Percentiles rank a stretch among this genome's conserved stretches.
These are phyloP conservation scores for Trichoderma koningiopsis DNA, from an alignment of 2,329 filamentous ascomycete species.

Conservation along the genomic window DNA sequence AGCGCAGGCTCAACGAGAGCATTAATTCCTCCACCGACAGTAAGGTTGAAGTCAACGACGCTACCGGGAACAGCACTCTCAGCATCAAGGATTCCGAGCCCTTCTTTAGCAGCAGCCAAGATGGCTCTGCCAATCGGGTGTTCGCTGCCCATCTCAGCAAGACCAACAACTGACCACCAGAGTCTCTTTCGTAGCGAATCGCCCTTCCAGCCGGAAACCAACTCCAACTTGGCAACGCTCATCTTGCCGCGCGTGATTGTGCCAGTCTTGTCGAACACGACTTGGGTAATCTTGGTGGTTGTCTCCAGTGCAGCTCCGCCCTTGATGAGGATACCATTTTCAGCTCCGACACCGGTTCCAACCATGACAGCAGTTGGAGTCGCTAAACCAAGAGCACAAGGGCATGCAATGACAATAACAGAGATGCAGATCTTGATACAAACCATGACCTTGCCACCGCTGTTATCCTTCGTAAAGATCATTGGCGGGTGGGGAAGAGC, in stretches of 20 bases:
- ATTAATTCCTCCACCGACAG: constrained; percentile 81
- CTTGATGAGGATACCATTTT: constrained; percentile 97
- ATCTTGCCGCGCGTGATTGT: constrained; percentile 95
- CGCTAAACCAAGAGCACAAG: constrained; percentile 91
- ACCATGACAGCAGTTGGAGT: constrained; percentile 99
- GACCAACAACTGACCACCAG: constrained; percentile 95
- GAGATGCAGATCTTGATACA: constrained; percentile 97
- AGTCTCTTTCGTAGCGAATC: constrained; percentile 69
- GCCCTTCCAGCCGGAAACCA: constrained; percentile 69
- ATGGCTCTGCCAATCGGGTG: constrained; percentile 95
- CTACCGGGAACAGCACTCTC: constrained; percentile 80
- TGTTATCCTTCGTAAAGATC: constrained; percentile 78
- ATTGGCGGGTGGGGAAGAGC: constrained; percentile 79
- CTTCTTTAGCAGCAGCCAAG: constrained; percentile 70
- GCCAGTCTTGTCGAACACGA: constrained; percentile 94
- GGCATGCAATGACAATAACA: constrained; percentile 97
- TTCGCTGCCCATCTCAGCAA: constrained; percentile 95
- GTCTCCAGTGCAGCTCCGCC: constrained; percentile 90
- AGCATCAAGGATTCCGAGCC: constrained; percentile 66
- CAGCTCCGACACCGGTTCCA: constrained; percentile 92
- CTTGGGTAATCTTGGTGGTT: constrained; percentile 84
- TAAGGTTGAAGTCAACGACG: constrained; percentile 80
- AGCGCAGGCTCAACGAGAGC: constrained; percentile 78
- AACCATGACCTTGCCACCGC: constrained; percentile 92
- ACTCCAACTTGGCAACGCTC: constrained; percentile 75